phyloP scores from a whole-genome alignment of 495 filamentous ascomycete genomes.

The Xylaria flabelliformis region DNA sequence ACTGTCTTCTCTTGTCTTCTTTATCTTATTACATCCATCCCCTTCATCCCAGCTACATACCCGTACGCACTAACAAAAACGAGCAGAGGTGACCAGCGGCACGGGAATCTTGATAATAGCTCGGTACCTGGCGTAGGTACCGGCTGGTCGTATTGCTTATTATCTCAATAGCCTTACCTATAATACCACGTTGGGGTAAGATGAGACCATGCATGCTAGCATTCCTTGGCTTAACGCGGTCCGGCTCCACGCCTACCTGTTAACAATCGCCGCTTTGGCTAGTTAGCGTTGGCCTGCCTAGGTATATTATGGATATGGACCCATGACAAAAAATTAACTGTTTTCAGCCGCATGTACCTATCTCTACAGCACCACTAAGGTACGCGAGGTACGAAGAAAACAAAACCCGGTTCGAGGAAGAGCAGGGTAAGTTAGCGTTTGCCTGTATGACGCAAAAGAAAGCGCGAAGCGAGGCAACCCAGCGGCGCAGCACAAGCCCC shows the following conservation, averaged over 20 bases:
- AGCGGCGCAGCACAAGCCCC: slow-evolving; percentile 22
- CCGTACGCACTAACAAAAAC: neutral
- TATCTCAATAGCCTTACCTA: slow-evolving; percentile 21
- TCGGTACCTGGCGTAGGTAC: slow-evolving; percentile 3
- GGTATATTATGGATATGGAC: neutral
- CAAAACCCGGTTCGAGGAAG: neutral
- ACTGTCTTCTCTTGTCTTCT: slow-evolving; percentile 9
- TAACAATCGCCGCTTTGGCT: slow-evolving; percentile 9
- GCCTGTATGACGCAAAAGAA: slow-evolving; percentile 17
- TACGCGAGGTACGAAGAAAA: neutral
- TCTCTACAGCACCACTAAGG: neutral
- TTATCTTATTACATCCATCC: neutral
- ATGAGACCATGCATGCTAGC: slow-evolving; percentile 5
- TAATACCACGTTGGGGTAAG: slow-evolving; percentile 24
- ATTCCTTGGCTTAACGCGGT: neutral
- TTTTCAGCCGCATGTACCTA: slow-evolving; percentile 22
- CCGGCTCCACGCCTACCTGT: neutral
- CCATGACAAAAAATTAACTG: neutral
- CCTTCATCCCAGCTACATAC: neutral
- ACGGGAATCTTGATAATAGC: neutral
- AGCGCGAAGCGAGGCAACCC: slow-evolving; percentile 14
- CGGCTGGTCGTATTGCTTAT: slow-evolving; percentile 23
- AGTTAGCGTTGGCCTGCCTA: too few relatives aligned
- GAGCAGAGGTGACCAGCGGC: neutral
- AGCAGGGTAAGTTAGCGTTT: too few relatives aligned